Conservation (phyloP, 352 stramenopile genomes). For the Pelagophyceae sp. region DNA sequence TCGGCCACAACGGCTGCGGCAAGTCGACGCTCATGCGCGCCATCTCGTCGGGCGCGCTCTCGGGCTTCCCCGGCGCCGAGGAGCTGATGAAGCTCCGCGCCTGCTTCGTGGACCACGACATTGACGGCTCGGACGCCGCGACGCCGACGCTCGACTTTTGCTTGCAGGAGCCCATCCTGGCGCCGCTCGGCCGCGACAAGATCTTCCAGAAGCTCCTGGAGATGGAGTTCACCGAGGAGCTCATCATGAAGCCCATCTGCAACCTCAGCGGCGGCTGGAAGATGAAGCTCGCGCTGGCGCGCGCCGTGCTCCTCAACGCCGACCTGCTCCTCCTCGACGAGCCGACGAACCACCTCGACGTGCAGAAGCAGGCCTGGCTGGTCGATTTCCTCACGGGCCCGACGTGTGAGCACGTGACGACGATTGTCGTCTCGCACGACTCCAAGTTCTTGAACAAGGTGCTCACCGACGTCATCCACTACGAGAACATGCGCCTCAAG, state of each 20-base stretch:
- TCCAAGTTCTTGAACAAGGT: constrained; percentile 75
- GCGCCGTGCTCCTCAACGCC: constrained; percentile 56
- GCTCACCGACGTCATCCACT: constrained; percentile 72
- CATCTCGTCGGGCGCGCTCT: constrained; percentile 65
- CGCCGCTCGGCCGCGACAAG: constrained; percentile 11
- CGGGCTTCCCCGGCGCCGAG: constrained; percentile 63
- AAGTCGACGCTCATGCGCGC: constrained; percentile 81
- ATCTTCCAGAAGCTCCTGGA: constrained; percentile 35
- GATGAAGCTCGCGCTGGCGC: constrained; percentile 62
- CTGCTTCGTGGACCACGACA: constrained; percentile 15
- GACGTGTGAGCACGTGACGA: constrained; percentile 61
- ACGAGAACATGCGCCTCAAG: constrained; percentile 65
- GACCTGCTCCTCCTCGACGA: constrained; percentile 85
- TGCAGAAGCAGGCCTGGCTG: constrained; percentile 59
- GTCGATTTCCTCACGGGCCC: constrained; percentile 67
- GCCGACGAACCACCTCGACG: constrained; percentile 70
- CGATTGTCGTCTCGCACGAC: constrained; percentile 76
- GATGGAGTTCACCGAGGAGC: constrained; percentile 56
- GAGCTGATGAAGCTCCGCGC: constrained; percentile 30
- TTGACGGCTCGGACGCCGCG: constrained; percentile 2
- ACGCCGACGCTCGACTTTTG: constrained; percentile 18
- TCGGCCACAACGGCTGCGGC: constrained; percentile 65
- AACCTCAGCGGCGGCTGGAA: constrained; percentile 66
- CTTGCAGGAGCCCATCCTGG: constrained; percentile 6
- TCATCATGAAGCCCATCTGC: constrained; percentile 57